These are phyloP conservation scores for Pythium apleroticum DNA, from an alignment of 352 stramenopile species.

Conservation along the genomic window DNA sequence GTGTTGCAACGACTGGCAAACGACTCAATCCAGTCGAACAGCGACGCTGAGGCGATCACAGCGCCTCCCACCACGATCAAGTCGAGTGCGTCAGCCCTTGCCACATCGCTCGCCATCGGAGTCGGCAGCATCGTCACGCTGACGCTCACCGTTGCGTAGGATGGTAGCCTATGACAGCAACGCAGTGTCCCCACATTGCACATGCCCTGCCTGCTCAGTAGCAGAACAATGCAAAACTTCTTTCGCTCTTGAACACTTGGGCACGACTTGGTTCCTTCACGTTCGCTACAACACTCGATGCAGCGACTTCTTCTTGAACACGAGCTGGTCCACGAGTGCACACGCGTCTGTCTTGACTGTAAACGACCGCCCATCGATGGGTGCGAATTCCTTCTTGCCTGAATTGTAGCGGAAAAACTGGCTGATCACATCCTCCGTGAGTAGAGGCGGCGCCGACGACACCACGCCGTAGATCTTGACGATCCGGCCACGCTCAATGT, in stretches of 20 bases:
- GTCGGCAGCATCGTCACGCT: neutral
- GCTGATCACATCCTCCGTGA: slow-evolving; percentile 40
- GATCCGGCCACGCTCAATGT: slow-evolving; percentile 43
- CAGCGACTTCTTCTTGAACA: slow-evolving; percentile 46
- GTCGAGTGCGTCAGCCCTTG: neutral
- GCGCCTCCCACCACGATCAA: neutral
- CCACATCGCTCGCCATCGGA: neutral
- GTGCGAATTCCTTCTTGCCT: slow-evolving; percentile 74
- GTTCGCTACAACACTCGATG: neutral
- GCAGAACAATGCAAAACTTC: neutral
- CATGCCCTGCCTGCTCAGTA: too few relatives aligned
- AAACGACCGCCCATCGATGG: slow-evolving; percentile 65
- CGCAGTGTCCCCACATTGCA: neutral
- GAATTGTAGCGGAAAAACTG: slow-evolving; percentile 88
- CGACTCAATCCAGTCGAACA: neutral
- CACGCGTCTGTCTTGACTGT: slow-evolving; percentile 77
- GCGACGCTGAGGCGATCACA: neutral
- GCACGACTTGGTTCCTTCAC: neutral
- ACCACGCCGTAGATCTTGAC: slow-evolving; percentile 44
- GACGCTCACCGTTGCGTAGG: neutral
- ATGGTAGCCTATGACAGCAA: neutral
- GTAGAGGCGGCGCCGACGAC: slow-evolving; percentile 29
- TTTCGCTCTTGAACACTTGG: neutral
- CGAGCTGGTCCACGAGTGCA: slow-evolving; percentile 50
- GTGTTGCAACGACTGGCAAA: neutral